Percentiles rank a stretch among this genome's conserved stretches.
Conservation (phyloP, 2,329 filamentous ascomycete species). For the Aquanectria penicillioides region DNA sequence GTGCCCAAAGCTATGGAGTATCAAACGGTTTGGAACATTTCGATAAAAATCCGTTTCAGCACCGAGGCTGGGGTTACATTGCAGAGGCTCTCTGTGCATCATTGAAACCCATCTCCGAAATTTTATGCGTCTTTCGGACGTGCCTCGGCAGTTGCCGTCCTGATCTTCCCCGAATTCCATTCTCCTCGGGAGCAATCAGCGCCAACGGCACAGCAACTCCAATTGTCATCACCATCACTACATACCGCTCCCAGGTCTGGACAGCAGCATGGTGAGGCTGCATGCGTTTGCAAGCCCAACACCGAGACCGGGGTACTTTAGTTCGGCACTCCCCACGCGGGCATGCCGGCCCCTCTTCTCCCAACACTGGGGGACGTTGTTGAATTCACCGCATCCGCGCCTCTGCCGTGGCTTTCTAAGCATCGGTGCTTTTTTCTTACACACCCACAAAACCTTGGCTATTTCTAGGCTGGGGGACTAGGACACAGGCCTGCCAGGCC, state of each 20-base stretch:
- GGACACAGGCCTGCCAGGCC: neutral
- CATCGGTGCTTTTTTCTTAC: neutral
- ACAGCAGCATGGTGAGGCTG: neutral
- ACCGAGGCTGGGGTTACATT: neutral
- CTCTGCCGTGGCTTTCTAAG: neutral
- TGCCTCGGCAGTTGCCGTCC: neutral
- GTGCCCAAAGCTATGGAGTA: too few relatives aligned
- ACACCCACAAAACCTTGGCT: neutral
- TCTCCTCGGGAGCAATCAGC: neutral
- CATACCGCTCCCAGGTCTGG: neutral
- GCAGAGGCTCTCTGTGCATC: neutral
- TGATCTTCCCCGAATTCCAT: neutral
- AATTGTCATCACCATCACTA: neutral
- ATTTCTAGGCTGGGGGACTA: neutral
- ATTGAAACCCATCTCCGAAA: neutral
- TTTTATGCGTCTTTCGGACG: neutral
- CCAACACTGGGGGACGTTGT: slow-evolving; percentile 8
- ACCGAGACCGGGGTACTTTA: neutral
- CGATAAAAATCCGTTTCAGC: slow-evolving; percentile 2
- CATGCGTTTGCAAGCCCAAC: neutral
- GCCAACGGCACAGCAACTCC: neutral
- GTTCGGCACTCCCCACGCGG: slow-evolving; percentile 8
- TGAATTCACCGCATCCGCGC: slow-evolving; percentile 22
- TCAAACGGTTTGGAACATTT: neutral
- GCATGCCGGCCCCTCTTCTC: neutral